phyloP scores from a whole-genome alignment of 2,329 filamentous ascomycete genomes.

The Botrytis paeoniae region DNA sequence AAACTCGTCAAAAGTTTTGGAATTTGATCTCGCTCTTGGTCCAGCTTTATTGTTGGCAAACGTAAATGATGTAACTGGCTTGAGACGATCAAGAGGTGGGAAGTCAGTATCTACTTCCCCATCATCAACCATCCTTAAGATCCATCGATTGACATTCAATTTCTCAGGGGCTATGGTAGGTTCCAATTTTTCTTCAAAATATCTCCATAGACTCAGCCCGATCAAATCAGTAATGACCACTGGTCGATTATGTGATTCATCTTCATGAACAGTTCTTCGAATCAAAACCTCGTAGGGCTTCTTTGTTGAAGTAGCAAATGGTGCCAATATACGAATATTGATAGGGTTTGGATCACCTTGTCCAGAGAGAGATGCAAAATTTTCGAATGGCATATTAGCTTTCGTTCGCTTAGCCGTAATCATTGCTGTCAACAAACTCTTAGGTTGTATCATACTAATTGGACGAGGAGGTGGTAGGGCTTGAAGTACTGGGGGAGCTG shows the following conservation, averaged over 20 bases:
- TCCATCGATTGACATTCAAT: slow-evolving; percentile 78
- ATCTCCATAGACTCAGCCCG: slow-evolving; percentile 73
- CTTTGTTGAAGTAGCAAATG: slow-evolving; percentile 62
- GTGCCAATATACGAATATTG: slow-evolving; percentile 72
- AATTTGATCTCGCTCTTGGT: slow-evolving; percentile 57
- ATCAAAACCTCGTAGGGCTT: slow-evolving; percentile 71
- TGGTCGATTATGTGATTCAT: slow-evolving; percentile 57
- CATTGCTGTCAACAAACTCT: slow-evolving; percentile 68
- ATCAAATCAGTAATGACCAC: slow-evolving; percentile 80
- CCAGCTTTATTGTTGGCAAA: slow-evolving; percentile 72
- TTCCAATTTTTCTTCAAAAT: slow-evolving; percentile 71
- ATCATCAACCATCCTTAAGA: slow-evolving; percentile 77
- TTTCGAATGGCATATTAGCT: slow-evolving; percentile 68
- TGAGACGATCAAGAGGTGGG: slow-evolving; percentile 70
- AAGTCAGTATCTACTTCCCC: slow-evolving; percentile 86
- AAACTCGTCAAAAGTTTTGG: slow-evolving; percentile 79
- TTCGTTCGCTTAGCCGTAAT: slow-evolving; percentile 71
- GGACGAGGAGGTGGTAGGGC: slow-evolving; percentile 68
- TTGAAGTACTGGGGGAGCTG: slow-evolving; percentile 56
- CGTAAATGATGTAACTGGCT: slow-evolving; percentile 73
- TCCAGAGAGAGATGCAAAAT: slow-evolving; percentile 72
- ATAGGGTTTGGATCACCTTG: slow-evolving; percentile 76
- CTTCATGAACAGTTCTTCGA: slow-evolving; percentile 65
- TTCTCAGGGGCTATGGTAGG: slow-evolving; percentile 63
- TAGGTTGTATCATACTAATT: slow-evolving; percentile 65